phyloP scores from a whole-genome alignment of 441 rosid species.

The Gossypium davidsonii region DNA sequence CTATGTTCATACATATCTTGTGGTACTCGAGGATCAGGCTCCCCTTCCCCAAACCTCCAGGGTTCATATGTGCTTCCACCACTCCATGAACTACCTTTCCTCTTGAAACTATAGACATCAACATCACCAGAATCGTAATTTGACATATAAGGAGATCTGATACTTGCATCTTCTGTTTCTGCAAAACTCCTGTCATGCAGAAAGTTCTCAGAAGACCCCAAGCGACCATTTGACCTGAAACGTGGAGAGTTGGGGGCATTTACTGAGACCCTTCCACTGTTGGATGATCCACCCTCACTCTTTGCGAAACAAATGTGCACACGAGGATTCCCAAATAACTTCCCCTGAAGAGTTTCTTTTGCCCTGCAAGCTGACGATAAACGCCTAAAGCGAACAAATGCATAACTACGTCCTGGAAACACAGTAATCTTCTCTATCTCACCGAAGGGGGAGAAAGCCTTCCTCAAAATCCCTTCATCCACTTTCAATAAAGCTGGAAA shows the following conservation, averaged over 20 bases:
- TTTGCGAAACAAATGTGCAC: constrained; percentile 91
- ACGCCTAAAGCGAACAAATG: constrained; percentile 76
- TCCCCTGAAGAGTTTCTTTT: constrained; percentile 91
- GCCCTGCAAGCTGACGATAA: constrained; percentile 69
- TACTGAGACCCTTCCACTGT: constrained; percentile 43
- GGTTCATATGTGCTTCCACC: constrained; percentile 54
- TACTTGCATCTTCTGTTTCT: constrained; percentile 31
- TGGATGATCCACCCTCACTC: constrained; percentile 65
- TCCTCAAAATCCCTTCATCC: constrained; percentile 67
- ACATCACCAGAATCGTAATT: constrained; percentile 45
- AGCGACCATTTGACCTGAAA: constrained; percentile 39
- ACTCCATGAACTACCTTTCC: constrained; percentile 41
- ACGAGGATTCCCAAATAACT: constrained; percentile 86
- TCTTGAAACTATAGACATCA: constrained; percentile 45
- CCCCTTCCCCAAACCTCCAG: constrained; percentile 46
- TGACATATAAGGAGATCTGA: constrained; percentile 46
- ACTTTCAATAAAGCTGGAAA: constrained; percentile 80
- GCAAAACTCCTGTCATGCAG: constrained; percentile 46
- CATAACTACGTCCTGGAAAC: constrained; percentile 96
- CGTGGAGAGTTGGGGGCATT: constrained; percentile 52
- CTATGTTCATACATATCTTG: constrained; percentile 49
- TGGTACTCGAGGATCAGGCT: constrained; percentile 38
- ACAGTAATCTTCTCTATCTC: constrained; percentile 76
- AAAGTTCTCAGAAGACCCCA: constrained; percentile 50
- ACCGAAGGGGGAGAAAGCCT: constrained; percentile 83